phyloP scores from a whole-genome alignment of 768 basidiomycete species.

The Suillus weaverae region DNA sequence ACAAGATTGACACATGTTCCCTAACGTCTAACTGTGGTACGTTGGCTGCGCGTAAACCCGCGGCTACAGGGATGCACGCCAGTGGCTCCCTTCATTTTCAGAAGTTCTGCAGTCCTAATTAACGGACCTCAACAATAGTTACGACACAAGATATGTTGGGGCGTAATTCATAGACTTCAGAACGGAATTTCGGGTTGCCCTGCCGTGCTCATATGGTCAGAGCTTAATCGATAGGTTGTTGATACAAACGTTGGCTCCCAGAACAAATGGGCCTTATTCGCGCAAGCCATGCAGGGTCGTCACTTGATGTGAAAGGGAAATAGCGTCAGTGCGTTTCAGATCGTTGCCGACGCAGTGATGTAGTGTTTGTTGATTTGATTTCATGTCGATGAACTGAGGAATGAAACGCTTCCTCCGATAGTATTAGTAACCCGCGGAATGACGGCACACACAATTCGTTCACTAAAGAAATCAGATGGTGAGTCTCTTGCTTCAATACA shows the following conservation, averaged over 20 bases:
- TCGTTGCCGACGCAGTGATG: constrained; percentile 1
- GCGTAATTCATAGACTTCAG: constrained; percentile 1
- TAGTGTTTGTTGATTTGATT: not conserved
- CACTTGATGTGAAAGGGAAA: not conserved
- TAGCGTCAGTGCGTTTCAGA: not conserved
- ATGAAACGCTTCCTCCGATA: not conserved
- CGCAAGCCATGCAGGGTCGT: constrained; percentile 2
- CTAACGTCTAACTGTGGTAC: constrained; percentile 4
- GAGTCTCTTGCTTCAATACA: not conserved
- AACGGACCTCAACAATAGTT: not conserved
- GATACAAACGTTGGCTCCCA: not conserved
- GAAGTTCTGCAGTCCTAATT: constrained; percentile 11
- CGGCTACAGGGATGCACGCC: constrained; percentile 21
- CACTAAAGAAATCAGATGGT: not conserved
- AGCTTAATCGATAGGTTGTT: not conserved
- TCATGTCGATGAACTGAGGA: not conserved
- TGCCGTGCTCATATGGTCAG: not conserved
- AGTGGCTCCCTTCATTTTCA: constrained; percentile 16
- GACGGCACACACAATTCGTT: not conserved
- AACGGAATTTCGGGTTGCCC: constrained; percentile 9
- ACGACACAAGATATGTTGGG: constrained; percentile 6
- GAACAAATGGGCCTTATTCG: not conserved
- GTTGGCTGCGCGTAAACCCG: constrained; percentile 23
- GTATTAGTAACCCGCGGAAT: constrained; percentile 2
- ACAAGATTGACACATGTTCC: constrained; percentile 4